These are phyloP conservation scores for Penicillium concentricum DNA, from an alignment of 2,329 filamentous ascomycete genomes.

Conservation along the genomic window DNA sequence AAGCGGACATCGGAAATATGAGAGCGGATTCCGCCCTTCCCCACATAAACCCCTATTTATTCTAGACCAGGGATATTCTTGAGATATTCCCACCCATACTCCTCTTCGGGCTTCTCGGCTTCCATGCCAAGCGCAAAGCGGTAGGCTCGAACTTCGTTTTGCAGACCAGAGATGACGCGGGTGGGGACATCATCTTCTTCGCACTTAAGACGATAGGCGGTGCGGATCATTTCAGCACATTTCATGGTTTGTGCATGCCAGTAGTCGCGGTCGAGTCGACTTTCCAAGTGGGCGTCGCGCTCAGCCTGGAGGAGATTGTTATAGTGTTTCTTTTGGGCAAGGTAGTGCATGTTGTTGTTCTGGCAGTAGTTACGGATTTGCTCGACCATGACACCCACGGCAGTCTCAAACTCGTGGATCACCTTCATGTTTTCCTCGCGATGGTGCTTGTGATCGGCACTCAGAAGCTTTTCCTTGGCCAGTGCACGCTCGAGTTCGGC, in stretches of 20 bases:
- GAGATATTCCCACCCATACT: slow-evolving; percentile 50
- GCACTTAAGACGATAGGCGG: slow-evolving; percentile 47
- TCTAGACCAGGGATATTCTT: slow-evolving; percentile 42
- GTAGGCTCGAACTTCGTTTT: slow-evolving; percentile 51
- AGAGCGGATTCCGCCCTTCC: slow-evolving; percentile 3
- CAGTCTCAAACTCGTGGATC: slow-evolving; percentile 49
- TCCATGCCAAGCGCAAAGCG: slow-evolving; percentile 50
- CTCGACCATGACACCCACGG: slow-evolving; percentile 49
- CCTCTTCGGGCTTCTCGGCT: slow-evolving; percentile 48
- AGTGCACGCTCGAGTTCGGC: slow-evolving; percentile 50
- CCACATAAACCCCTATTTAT: slow-evolving; percentile 19
- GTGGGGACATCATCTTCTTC: slow-evolving; percentile 49
- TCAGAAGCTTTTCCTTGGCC: slow-evolving; percentile 44
- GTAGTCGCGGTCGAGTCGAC: slow-evolving; percentile 50
- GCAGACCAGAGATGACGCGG: slow-evolving; percentile 46
- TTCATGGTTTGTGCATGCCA: slow-evolving; percentile 50
- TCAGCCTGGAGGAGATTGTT: slow-evolving; percentile 52
- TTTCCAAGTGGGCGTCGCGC: slow-evolving; percentile 49
- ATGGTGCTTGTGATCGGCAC: slow-evolving; percentile 46
- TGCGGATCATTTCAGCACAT: slow-evolving; percentile 50
- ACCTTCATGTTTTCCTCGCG: slow-evolving; percentile 49
- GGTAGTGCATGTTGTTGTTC: slow-evolving; percentile 50
- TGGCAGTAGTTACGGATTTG: slow-evolving; percentile 52
- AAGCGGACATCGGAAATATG: slow-evolving; percentile 1
- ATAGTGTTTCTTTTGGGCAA: slow-evolving; percentile 49